phyloP scores from a whole-genome alignment of 176 grass and related monocot species.

The Raddia distichophylla region DNA sequence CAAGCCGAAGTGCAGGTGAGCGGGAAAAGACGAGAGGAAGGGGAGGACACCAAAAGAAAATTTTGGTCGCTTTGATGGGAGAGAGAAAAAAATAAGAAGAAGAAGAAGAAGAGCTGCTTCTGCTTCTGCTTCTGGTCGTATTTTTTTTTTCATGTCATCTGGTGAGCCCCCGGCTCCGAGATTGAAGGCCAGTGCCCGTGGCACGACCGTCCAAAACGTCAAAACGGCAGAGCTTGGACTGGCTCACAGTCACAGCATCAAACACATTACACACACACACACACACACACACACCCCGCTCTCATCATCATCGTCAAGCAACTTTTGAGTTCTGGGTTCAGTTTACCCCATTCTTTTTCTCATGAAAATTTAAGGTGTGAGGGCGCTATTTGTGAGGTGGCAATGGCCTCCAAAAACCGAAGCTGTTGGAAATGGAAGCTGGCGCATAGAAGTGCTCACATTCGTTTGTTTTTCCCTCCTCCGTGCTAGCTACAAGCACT shows the following conservation, averaged over 20 bases:
- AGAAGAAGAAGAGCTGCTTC: no score
- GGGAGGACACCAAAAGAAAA: background rate
- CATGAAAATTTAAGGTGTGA: background rate
- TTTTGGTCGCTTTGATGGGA: background rate
- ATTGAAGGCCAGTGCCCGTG: constrained; percentile 30
- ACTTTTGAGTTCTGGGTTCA: background rate
- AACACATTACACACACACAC: background rate
- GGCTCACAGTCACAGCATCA: background rate
- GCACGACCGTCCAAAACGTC: constrained; percentile 32
- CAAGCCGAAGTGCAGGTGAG: constrained; percentile 26
- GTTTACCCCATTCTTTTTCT: background rate
- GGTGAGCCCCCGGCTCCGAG: background rate
- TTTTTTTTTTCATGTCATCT: constrained; percentile 24
- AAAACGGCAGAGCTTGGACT: constrained; percentile 38
- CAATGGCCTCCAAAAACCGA: background rate
- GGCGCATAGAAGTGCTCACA: constrained; percentile 19
- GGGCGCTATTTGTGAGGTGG: background rate
- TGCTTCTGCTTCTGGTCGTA: constrained; percentile 15
- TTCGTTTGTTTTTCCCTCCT: constrained; percentile 37
- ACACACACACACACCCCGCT: constrained; percentile 29
- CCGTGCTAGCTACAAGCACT: background rate
- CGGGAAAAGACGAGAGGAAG: constrained; percentile 35
- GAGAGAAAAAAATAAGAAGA: background rate
- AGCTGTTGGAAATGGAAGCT: background rate
- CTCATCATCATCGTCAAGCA: background rate